phyloP scores from a whole-genome alignment of 2,329 filamentous ascomycete genomes.

The Huntiella abstrusa region DNA sequence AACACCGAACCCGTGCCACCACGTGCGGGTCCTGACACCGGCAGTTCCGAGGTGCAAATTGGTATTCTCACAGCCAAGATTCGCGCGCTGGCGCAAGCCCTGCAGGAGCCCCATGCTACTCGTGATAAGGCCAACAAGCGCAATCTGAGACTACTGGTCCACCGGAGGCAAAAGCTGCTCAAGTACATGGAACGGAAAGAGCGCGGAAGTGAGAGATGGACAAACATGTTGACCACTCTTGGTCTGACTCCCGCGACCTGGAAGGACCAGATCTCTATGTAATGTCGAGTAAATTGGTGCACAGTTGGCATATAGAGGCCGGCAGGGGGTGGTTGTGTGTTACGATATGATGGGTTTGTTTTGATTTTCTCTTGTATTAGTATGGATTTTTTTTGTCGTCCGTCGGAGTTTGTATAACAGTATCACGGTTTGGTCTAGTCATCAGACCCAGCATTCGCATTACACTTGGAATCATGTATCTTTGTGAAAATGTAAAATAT shows the following conservation, averaged over 20 bases:
- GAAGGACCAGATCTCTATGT: constrained; percentile 73
- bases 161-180: constrained; percentile 74
- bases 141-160: constrained; percentile 68
- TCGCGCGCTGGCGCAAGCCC: constrained; percentile 52
- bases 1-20: constrained; percentile 22
- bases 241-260: constrained; percentile 77
- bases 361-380: constrained; percentile 8
- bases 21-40: constrained; percentile 79
- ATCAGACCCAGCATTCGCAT: background rate
- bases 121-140: constrained; percentile 91
- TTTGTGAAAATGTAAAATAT: constrained; percentile 10
- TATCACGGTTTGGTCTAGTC: background rate
- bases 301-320: background rate
- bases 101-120: constrained; percentile 48
- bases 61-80: constrained; percentile 93
- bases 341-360: constrained; percentile 3
- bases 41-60: constrained; percentile 92
- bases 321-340: background rate
- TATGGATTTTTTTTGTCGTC: constrained; percentile 6
- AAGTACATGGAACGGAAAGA: constrained; percentile 78
- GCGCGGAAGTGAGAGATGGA: constrained; percentile 77
- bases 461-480: constrained; percentile 7
- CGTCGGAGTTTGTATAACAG: background rate
- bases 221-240: constrained; percentile 63
- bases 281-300: constrained; percentile 15